Evolutionary conservation across 139 green algal genomes (phyloP).

Genomic region (Microglena sp.): DNA sequence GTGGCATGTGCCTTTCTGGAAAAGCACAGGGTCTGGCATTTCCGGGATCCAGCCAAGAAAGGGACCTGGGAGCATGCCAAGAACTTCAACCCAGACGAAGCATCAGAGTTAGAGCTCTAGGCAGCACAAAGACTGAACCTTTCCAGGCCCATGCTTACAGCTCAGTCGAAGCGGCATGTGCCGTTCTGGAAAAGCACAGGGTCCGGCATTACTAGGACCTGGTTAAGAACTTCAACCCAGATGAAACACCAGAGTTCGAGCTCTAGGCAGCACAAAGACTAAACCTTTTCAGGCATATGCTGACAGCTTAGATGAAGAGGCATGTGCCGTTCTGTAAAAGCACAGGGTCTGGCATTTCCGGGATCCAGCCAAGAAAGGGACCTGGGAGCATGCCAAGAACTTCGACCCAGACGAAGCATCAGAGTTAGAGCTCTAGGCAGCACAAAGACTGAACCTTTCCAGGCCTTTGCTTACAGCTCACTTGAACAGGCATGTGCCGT

Average conservation of each 20-base stretch:
- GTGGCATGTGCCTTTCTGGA: neutral
- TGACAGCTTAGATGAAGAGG: neutral
- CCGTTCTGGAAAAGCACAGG: conserved; percentile 38
- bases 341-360: too few relatives aligned
- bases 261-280: neutral
- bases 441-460: too few relatives aligned
- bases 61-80: too few relatives aligned
- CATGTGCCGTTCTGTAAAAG: neutral
- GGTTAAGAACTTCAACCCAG: conserved; percentile 30
- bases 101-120: too few relatives aligned
- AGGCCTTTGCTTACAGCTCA: conserved; percentile 3
- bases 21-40: neutral
- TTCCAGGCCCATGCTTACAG: conserved; percentile 37
- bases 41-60: too few relatives aligned
- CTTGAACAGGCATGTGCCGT: conserved; percentile 14
- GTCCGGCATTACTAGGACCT: conserved; percentile 85
- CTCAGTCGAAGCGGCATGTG: conserved; percentile 7
- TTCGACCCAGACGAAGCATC: too few relatives aligned
- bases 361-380: too few relatives aligned
- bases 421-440: too few relatives aligned
- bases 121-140: too few relatives aligned
- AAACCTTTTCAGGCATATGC: neutral
- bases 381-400: too few relatives aligned
- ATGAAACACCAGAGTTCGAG: conserved; percentile 17
- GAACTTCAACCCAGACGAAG: too few relatives aligned